Evolutionary conservation across 176 grass and related monocot species (phyloP), one percentile per base, ranked within the genome.

Genomic region (Puya raimondii): DNA sequence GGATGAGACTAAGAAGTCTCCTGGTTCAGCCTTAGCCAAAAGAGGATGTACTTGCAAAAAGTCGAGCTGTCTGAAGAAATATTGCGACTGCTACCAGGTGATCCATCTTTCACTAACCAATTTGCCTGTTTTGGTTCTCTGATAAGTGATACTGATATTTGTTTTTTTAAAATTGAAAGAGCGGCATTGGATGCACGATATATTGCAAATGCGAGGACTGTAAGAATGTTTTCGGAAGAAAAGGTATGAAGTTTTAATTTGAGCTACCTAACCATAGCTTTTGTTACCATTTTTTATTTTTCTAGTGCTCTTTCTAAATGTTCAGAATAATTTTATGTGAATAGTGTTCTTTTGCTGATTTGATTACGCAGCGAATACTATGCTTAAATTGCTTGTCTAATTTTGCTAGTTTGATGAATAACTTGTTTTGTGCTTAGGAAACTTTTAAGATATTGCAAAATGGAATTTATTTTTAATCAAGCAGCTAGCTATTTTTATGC

Each of bases 21-120:
- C 93, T 56, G 93, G 89, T 80, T 97, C 93, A 71, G 86, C 93
- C 71, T 81, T 89, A 25, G 89, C 90, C 68, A 97, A 97, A 81
- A 87, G 93, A 79, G 93, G 93, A 85, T 97, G 93, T 77, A 97
- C 92, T 77, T 97, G 93, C 73, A 97, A 97, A 76, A 97, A 92
- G 51, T 97, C 93, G 65, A 97, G 83, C 63, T 97, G 93, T 75
- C 82, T 97, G 48, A 97, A 97, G 82, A 97, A 92, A 71, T 97
- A 97, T 53, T 97, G 93, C 58, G 85, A 88, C 66, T 88, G 85
- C 65, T 88, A 88, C 53, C 85, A 88, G 85, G 33, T 42, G 85
- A 81, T 74, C 64, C n/a, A 66, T 84, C 73, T 67, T 78, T 49
- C 25, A 9, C 77, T 26, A 53, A 69, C 13, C 18, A 12, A 29